phyloP scores from a whole-genome alignment of 164 flowering plant species.

The Kalanchoe fedtschenkoi region DNA sequence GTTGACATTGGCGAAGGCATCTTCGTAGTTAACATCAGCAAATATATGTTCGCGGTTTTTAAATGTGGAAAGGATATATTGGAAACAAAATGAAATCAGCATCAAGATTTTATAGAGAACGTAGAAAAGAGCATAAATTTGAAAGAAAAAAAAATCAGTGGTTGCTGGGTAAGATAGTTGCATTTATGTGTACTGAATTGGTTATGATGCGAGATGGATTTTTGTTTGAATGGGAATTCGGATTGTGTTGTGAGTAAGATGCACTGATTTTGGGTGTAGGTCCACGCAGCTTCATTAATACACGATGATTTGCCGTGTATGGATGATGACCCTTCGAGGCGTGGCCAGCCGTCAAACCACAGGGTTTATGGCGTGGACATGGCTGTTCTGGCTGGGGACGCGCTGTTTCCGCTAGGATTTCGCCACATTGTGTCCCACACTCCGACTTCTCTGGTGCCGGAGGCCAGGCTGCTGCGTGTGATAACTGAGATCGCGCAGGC shows the following conservation, averaged over 20 bases:
- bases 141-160: too few relatives aligned
- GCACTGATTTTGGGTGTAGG: conserved; percentile 21
- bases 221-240: not conserved
- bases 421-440: conserved; percentile 76
- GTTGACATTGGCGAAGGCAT: too few relatives aligned
- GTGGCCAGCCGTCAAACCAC: conserved; percentile 87
- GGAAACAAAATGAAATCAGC: too few relatives aligned
- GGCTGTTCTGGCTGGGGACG: conserved; percentile 94
- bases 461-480: conserved; percentile 55
- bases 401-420: conserved; percentile 88
- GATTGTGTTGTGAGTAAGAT: not conserved
- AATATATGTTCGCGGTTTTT: too few relatives aligned
- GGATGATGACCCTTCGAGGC: conserved; percentile 74
- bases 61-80: too few relatives aligned
- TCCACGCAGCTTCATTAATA: conserved; percentile 83
- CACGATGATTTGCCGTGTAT: conserved; percentile 96
- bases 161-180: not conserved
- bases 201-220: not conserved
- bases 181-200: not conserved
- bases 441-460: conserved; percentile 55
- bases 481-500: conserved; percentile 75
- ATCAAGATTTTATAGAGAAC: too few relatives aligned
- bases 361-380: conserved; percentile 71
- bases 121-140: too few relatives aligned
- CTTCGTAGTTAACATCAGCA: too few relatives aligned